phyloP scores from a whole-genome alignment of 306 rosid genomes.

The Prunus mongolica region DNA sequence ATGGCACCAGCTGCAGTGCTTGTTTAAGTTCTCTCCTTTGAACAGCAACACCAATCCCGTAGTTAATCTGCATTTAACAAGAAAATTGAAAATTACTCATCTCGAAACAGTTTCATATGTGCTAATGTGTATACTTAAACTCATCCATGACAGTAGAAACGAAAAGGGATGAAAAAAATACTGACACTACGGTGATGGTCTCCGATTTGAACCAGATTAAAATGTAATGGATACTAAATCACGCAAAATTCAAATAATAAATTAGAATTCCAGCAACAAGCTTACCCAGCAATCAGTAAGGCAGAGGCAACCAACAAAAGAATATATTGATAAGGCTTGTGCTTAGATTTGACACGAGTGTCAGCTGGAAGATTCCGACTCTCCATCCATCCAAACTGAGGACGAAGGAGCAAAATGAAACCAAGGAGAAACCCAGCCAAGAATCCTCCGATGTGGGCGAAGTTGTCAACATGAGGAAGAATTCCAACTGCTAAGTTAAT shows the following conservation, averaged over 20 bases:
- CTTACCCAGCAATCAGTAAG: conserved; percentile 37
- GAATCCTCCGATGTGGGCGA: conserved; percentile 53
- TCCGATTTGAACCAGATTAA: not conserved
- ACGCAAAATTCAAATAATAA: not conserved
- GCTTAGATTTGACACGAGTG: conserved; percentile 27
- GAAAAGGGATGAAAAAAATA: too few species aligned
- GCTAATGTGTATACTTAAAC: not conserved
- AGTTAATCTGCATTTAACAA: conserved; percentile 24
- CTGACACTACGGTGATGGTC: not conserved
- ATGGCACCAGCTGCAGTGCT: conserved; percentile 54
- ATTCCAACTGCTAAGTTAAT: conserved; percentile 48
- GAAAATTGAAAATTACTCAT: not conserved
- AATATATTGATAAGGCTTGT: conserved; percentile 35
- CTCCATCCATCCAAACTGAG: conserved; percentile 42
- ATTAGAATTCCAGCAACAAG: not conserved
- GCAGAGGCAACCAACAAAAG: conserved; percentile 24
- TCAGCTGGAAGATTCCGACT: conserved; percentile 29
- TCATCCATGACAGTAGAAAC: not conserved
- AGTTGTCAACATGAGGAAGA: conserved; percentile 49
- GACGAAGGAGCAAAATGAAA: conserved; percentile 41
- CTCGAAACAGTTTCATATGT: not conserved
- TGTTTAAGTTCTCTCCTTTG: conserved; percentile 37
- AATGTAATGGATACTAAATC: not conserved
- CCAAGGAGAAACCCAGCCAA: conserved; percentile 44
- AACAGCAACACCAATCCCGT: conserved; percentile 43